Evolutionary conservation across 2,329 filamentous ascomycete species (phyloP).

Genomic region (Fusarium hainanense): DNA sequence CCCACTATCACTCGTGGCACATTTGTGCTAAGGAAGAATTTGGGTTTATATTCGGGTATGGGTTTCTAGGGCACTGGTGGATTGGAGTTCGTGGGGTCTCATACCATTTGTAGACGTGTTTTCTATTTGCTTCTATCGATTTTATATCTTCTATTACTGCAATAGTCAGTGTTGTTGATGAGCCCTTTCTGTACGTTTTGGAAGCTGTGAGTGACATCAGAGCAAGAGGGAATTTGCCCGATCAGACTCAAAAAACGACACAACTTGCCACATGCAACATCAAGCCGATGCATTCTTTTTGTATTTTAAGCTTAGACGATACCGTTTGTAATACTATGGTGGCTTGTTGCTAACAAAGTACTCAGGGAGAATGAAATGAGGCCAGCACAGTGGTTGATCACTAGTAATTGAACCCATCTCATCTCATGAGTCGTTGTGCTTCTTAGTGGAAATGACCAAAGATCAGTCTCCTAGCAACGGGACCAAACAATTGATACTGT

Average conservation of each 20-base stretch:
- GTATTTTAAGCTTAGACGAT: not conserved
- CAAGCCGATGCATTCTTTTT: not conserved
- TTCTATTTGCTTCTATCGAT: slow-evolving; percentile 22
- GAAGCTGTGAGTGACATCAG: not conserved
- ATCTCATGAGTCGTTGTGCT: slow-evolving; percentile 3
- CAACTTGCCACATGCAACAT: not conserved
- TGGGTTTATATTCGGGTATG: slow-evolving; percentile 36
- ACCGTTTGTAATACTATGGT: not conserved
- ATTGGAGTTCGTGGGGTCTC: slow-evolving; percentile 44
- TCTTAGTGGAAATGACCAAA: slow-evolving; percentile 9
- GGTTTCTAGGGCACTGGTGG: slow-evolving; percentile 34
- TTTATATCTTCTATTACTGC: slow-evolving; percentile 30
- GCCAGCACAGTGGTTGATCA: not conserved
- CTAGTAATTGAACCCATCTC: not conserved
- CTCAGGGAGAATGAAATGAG: not conserved
- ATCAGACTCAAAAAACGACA: not conserved
- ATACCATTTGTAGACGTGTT: slow-evolving; percentile 44
- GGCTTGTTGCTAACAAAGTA: not conserved
- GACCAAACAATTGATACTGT: slow-evolving; percentile 6
- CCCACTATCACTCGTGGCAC: slow-evolving; percentile 17
- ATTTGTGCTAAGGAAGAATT: slow-evolving; percentile 23
- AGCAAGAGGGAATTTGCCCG: not conserved
- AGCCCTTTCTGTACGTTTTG: slow-evolving; percentile 23
- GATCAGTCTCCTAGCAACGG: slow-evolving; percentile 22
- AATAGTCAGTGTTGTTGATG: slow-evolving; percentile 37